Evolutionary conservation across 2,329 filamentous ascomycete species (phyloP).

Genomic region (Trichophyton mentagrophytes): DNA sequence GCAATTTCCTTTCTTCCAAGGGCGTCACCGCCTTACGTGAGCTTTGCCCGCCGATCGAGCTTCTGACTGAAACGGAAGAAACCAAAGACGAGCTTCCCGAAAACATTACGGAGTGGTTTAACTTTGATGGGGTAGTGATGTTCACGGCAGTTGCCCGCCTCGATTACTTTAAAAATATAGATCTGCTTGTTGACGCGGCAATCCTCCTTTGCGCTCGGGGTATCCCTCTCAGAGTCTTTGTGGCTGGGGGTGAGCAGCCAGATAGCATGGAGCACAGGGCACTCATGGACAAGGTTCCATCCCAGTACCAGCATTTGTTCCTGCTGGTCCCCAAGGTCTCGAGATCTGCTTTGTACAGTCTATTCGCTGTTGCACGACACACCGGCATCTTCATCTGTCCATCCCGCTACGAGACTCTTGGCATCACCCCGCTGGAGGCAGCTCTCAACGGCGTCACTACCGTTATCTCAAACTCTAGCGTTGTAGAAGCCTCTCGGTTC

Average conservation of each 20-base stretch:
- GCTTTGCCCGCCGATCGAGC: background rate
- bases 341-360: background rate
- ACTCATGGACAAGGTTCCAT: background rate
- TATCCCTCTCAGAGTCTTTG: background rate
- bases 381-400: background rate
- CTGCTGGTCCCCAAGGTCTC: background rate
- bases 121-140: background rate
- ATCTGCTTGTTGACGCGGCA: constrained; percentile 1
- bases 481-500: background rate
- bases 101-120: background rate
- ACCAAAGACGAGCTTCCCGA: background rate
- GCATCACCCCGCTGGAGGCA: background rate
- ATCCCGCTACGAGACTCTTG: constrained; percentile 2
- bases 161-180: constrained; percentile 1
- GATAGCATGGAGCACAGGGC: background rate
- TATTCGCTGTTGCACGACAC: background rate
- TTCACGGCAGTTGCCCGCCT: constrained; percentile 1
- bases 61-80: background rate
- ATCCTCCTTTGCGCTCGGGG: background rate
- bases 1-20: background rate
- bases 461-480: background rate
- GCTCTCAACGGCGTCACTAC: background rate
- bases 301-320: background rate
- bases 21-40: background rate
- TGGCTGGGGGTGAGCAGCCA: background rate